Conservation (phyloP, 2,329 filamentous ascomycete species). For the Alternaria metachromatica region DNA sequence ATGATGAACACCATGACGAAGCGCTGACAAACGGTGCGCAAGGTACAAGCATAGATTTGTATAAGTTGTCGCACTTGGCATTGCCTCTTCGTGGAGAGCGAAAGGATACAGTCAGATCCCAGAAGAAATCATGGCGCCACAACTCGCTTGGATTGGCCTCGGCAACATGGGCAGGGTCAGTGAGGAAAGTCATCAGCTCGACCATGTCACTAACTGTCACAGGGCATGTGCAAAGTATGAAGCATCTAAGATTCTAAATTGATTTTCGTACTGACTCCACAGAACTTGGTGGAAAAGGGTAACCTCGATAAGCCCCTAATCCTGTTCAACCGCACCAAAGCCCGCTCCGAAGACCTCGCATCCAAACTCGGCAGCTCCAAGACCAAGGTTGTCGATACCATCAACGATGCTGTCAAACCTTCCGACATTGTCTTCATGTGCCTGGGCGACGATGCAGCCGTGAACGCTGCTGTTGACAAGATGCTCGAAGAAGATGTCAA, state of each 20-base stretch:
- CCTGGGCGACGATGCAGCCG: constrained; percentile 77
- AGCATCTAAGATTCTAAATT: too few species aligned
- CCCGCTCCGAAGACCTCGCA: constrained; percentile 69
- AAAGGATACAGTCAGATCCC: not conserved
- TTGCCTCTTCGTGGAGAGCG: not conserved
- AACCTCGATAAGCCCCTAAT: constrained; percentile 73
- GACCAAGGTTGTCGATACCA: constrained; percentile 67
- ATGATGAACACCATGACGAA: constrained; percentile 5
- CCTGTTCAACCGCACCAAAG: constrained; percentile 78
- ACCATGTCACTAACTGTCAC: constrained; percentile 7
- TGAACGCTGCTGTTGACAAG: constrained; percentile 66
- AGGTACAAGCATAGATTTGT: not conserved
- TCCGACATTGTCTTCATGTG: constrained; percentile 85
- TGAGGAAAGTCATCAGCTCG: constrained; percentile 13
- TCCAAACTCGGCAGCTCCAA: constrained; percentile 66
- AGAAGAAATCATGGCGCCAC: constrained; percentile 50
- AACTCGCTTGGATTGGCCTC: constrained; percentile 79
- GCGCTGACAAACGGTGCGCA: not conserved
- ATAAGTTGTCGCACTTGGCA: not conserved
- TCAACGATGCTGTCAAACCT: constrained; percentile 69
- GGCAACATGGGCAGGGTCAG: constrained; percentile 86
- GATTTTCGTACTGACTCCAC: not conserved
- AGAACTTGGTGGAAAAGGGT: constrained; percentile 82
- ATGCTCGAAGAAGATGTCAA: constrained; percentile 64
- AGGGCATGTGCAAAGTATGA: constrained; percentile 73